Base-by-base conservation (phyloP, 441 rosid species). In the Flueggea neowawraea region DNA sequence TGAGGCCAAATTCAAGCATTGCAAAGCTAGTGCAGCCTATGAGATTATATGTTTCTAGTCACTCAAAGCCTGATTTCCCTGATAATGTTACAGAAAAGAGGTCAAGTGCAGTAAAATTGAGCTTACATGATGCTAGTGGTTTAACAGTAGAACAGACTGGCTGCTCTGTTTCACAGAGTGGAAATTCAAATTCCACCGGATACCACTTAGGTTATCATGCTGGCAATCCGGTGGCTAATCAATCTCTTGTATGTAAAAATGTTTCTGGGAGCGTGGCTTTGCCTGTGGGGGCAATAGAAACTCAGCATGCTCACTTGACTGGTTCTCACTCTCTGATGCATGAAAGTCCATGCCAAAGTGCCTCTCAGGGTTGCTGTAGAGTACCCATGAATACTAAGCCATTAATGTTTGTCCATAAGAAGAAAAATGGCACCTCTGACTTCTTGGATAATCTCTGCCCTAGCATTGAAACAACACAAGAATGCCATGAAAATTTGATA, bases 221-320 rank as follows among this genome's bases (percentile, higher is more conserved):
- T 16, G 63, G 54, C 11, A 60, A 16, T 52, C 47, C 41, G 6
- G 47, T 57, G 16, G 63, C 33, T 16, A 57, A 65, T 43, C 45
- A 43, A 6, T 6, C 45, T 43, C 45, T 43, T 11, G 12, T 43
- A 11, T 43, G 10, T 43, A 4, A 43, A 6, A 11, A 43, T 43
- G 45, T 43, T 11, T 6, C 12, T 43, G 45, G 45, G 12, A 11
- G 45, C 45, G 10, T 6, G 12, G 45, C 45, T 11, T 43, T 11
- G 12, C 45, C 45, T 11, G 45, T 43, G 12, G 45, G 45, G 45
- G 2, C 45, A 50, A 67, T 50, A 51, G 44, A 55, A n/a, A 36
- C 65, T 52, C 62, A 70, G 55, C 63, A 57, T 39, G 69, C 71
- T 74, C 60, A 57, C 58, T 57, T 74, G 64, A 61, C 53, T 1